A percentile compares a stretch with the other conserved stretches of the same genome.
phyloP scores from a whole-genome alignment of 148 eudicot genomes.

The Heliosperma pusillum region DNA sequence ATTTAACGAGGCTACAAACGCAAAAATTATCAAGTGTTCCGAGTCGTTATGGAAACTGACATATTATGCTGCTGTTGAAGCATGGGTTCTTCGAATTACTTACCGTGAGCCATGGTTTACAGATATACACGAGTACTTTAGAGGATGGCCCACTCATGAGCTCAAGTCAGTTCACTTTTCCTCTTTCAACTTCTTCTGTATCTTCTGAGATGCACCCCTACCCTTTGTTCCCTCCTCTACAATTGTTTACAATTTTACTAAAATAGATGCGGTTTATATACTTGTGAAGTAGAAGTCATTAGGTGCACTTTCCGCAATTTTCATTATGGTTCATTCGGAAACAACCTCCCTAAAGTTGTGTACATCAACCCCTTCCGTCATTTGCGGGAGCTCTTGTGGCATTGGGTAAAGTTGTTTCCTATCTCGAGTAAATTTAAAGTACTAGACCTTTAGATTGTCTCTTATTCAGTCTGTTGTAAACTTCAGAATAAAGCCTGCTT shows the following conservation, averaged over 20 bases:
- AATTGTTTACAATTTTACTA: background rate
- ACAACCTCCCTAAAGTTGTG: background rate
- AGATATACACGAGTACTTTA: conserved; percentile 56
- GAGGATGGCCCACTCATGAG: conserved; percentile 86
- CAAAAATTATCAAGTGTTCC: conserved; percentile 64
- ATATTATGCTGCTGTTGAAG: conserved; percentile 74
- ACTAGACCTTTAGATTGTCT: too few relatives aligned
- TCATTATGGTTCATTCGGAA: background rate
- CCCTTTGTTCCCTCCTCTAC: background rate
- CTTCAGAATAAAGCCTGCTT: background rate
- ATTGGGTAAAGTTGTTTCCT: too few relatives aligned
- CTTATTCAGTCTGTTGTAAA: background rate
- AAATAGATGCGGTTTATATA: background rate
- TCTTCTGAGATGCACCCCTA: background rate
- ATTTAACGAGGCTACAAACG: conserved; percentile 41
- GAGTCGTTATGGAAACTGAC: conserved; percentile 94
- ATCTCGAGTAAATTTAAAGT: too few relatives aligned
- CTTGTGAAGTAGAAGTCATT: background rate
- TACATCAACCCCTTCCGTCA: background rate
- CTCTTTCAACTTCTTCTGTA: background rate
- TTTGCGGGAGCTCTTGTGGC: too few relatives aligned
- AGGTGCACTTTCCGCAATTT: background rate
- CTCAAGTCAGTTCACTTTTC: conserved; percentile 51
- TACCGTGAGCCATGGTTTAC: conserved; percentile 71
- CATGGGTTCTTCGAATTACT: conserved; percentile 43